Evolutionary conservation across 2,329 filamentous ascomycete genomes (phyloP).

Genomic region (Sordariomycetes sp.): DNA sequence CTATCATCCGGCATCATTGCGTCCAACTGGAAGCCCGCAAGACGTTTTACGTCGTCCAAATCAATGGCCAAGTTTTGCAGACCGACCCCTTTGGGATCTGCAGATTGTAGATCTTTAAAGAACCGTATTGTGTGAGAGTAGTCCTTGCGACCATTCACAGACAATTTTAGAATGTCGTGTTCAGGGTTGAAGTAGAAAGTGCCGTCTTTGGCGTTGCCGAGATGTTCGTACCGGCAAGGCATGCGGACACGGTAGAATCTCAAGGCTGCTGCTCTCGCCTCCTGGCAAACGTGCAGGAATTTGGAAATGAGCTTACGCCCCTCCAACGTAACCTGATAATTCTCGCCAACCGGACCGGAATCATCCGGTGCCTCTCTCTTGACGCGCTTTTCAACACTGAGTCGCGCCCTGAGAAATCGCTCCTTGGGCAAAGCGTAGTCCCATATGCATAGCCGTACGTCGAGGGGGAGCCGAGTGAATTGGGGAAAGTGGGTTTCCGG

Average conservation of each 20-base stretch:
- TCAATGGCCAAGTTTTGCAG: background rate
- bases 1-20: background rate
- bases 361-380: no score
- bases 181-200: background rate
- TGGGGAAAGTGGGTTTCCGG: no score
- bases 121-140: background rate
- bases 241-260: background rate
- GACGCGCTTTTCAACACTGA: no score
- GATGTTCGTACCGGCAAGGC: background rate
- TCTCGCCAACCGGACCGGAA: no score
- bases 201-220: background rate
- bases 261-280: background rate
- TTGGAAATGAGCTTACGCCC: background rate
- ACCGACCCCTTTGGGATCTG: background rate
- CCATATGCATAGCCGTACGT: no score
- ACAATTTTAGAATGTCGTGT: background rate
- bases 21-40: background rate
- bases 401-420: no score
- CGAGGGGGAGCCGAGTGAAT: no score
- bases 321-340: background rate
- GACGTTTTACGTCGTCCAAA: background rate
- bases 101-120: background rate
- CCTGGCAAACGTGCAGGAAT: background rate
- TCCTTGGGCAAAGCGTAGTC: no score
- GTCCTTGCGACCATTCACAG: background rate